Base-by-base conservation (phyloP, 129 eudicot species). In the Escallonia herrerae region DNA sequence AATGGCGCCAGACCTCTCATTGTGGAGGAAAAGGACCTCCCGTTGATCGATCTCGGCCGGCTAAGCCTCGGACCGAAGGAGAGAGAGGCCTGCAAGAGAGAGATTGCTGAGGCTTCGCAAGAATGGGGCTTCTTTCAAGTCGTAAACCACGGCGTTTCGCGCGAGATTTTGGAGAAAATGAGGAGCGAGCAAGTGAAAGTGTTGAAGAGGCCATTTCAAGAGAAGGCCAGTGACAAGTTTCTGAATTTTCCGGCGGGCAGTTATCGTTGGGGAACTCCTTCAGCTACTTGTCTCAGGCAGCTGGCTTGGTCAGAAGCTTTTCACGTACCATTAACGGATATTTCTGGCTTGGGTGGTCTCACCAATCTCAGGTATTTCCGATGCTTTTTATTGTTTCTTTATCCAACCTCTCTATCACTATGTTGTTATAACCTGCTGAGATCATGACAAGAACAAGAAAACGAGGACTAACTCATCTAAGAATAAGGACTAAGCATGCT, bases 71-170 rank as follows among this genome's bases (percentile, higher is more conserved):
- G 86, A 15, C 83, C 60, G 44, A 3, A 52, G 54, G 89, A 85
- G 58, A 71, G 60, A 8, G 81, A 58, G 8, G 58, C 68, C 5
- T 91, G 96, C 77, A 81, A 68, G 74, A 64, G 55, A 46, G 76
- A 83, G 53, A 87, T 91, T 38, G 90, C 95, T 0, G 58, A 71
- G 72, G 96, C 98, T 3, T 81, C 98, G 14, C 67, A 52, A 49
- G 89, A 91, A 68, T 91, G 96, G 96, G 98, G 98, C 7, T 91
- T 91, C 55, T 91, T 91, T 58, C 95, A 83, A 74, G 96, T 91
- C 2, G 68, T 83, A 39, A 91, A 87, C 80, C 98, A 91, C 50
- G 96, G 98, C 6, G 64, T 88, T 50, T 75, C 90, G 1, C 15
- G 3, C 1, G 82, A 79, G 15, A 50, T 85, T 37, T 46, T 87